Evolutionary conservation across 768 basidiomycete genomes (phyloP).

Genomic region (Imleria badia): DNA sequence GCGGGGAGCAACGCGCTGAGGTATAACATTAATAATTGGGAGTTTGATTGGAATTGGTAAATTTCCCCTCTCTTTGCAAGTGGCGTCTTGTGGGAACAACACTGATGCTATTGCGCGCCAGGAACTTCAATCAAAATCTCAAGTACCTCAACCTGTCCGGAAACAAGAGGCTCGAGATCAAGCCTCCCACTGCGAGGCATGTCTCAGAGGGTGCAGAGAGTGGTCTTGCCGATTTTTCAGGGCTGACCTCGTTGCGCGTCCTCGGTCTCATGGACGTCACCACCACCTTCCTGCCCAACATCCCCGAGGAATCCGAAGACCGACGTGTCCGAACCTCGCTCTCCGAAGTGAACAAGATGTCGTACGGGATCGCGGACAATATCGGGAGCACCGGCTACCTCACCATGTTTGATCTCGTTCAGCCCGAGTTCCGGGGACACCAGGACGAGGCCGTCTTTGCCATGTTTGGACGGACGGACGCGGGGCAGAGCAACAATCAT

Average conservation of each 20-base stretch:
- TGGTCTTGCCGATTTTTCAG: conserved; percentile 76
- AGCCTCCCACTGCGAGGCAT: conserved; percentile 46
- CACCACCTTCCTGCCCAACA: conserved; percentile 58
- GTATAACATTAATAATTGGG: conserved; percentile 98
- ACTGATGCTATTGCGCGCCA: conserved; percentile 30
- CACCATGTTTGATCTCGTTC: conserved; percentile 90
- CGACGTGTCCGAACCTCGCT: conserved; percentile 90
- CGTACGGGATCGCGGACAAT: conserved; percentile 94
- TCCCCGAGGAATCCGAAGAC: conserved; percentile 83
- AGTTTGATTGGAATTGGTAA: conserved; percentile 99
- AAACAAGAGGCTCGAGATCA: conserved; percentile 95
- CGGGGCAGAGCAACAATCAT: conserved; percentile 57
- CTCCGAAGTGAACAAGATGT: conserved; percentile 87
- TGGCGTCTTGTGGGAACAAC: not conserved
- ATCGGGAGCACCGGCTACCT: conserved; percentile 78
- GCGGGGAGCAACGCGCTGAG: conserved; percentile 91
- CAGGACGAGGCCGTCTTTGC: conserved; percentile 89
- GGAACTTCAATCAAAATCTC: conserved; percentile 96
- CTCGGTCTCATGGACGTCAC: conserved; percentile 98
- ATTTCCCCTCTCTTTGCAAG: conserved; percentile 16
- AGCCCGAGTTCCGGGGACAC: conserved; percentile 75
- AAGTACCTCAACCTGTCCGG: conserved; percentile 96
- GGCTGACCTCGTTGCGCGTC: conserved; percentile 80
- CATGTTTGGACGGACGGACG: conserved; percentile 83
- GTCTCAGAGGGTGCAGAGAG: conserved; percentile 20